Percentiles rank a stretch among this genome's conserved stretches.
Conservation (phyloP, 768 basidiomycete species). For the Tylopilus plumbeoviolaceoides region DNA sequence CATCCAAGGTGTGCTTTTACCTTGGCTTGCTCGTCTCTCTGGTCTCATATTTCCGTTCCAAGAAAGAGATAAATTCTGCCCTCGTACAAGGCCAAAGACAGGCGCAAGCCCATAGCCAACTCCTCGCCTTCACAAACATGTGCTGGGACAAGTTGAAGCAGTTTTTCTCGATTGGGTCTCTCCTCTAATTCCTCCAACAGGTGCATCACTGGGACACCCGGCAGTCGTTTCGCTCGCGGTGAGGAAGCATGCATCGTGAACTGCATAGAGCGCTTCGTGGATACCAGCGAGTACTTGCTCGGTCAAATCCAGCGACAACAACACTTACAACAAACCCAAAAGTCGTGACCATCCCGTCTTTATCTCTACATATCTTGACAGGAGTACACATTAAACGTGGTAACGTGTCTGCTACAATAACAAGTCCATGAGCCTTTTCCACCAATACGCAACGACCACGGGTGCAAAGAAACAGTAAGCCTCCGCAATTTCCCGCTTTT, state of each 20-base stretch:
- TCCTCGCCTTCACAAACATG: constrained; percentile 76
- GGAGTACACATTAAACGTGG: constrained; percentile 3
- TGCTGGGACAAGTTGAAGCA: constrained; percentile 88
- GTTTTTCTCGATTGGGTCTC: background rate
- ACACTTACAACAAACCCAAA: constrained; percentile 41
- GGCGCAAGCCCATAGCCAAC: constrained; percentile 66
- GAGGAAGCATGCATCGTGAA: constrained; percentile 84
- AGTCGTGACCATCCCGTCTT: constrained; percentile 1
- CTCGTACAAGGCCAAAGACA: constrained; percentile 81
- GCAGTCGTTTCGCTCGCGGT: constrained; percentile 68
- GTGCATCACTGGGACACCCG: constrained; percentile 77
- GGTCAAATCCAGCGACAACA: constrained; percentile 53
- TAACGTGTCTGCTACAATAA: constrained; percentile 14
- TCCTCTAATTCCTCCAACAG: constrained; percentile 37
- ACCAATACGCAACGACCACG: constrained; percentile 45
- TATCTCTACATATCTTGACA: constrained; percentile 2
- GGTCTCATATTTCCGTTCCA: constrained; percentile 5
- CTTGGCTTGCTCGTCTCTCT: constrained; percentile 1
- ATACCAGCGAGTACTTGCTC: constrained; percentile 80
- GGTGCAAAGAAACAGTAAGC: constrained; percentile 74
- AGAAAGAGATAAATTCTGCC: constrained; percentile 83
- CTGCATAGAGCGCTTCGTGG: constrained; percentile 91
- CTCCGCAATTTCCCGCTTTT: constrained; percentile 52
- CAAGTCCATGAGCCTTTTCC: constrained; percentile 34
- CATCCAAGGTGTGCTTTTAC: constrained; percentile 55